Percentiles rank a stretch among this genome's conserved stretches.
These are phyloP conservation scores for Flaveria ramosissima DNA, from an alignment of 129 eudicot species.

Conservation along the genomic window DNA sequence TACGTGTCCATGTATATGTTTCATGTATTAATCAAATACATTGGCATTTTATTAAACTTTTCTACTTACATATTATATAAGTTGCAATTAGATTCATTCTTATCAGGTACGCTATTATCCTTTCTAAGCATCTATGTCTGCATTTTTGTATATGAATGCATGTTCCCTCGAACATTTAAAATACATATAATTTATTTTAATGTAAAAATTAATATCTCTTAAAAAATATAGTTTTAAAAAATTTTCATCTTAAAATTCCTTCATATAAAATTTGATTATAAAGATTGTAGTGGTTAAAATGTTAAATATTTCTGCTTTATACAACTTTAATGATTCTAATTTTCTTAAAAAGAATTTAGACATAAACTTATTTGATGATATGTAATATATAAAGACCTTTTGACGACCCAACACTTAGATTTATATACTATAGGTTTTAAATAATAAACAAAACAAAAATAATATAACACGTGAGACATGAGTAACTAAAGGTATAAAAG, in stretches of 20 bases:
- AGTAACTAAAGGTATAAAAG: background rate
- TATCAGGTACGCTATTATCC: too few species aligned
- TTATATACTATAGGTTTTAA: background rate
- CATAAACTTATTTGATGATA: background rate
- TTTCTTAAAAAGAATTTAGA: background rate
- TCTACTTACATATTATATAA: too few species aligned
- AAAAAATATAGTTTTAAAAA: background rate
- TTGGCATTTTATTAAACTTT: too few species aligned
- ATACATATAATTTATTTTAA: too few species aligned
- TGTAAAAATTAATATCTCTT: too few species aligned
- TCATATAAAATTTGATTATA: background rate
- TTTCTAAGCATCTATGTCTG: too few species aligned
- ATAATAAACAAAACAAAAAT: background rate
- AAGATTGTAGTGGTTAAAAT: background rate
- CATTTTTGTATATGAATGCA: too few species aligned
- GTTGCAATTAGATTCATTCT: too few species aligned
- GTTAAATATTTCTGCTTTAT: background rate
- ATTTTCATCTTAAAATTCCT: background rate
- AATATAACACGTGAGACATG: background rate
- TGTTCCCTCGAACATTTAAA: background rate
- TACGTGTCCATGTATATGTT: too few species aligned
- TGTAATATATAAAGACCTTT: background rate
- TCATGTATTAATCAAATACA: too few species aligned
- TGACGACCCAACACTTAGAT: background rate
- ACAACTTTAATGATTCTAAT: background rate